Evolutionary conservation across 352 stramenopile genomes (phyloP).

Genomic region (Phytopythium ostracodes): DNA sequence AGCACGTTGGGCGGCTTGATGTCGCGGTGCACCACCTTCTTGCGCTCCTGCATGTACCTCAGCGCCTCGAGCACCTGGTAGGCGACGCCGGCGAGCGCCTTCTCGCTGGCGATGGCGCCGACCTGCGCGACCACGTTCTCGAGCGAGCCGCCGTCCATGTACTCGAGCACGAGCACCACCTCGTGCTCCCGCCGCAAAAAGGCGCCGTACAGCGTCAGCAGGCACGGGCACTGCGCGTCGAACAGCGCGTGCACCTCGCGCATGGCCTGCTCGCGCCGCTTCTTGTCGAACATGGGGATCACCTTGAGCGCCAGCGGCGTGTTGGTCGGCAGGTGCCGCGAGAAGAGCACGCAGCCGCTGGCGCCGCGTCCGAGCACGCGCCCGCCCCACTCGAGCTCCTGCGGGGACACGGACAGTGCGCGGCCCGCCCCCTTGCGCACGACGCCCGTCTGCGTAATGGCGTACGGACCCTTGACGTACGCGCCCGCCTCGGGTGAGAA

Average conservation of each 20-base stretch:
- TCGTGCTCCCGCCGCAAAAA: constrained; percentile 83
- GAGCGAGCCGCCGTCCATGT: constrained; percentile 92
- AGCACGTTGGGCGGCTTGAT: constrained; percentile 97
- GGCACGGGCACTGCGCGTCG: constrained; percentile 68
- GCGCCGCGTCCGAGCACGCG: constrained; percentile 69
- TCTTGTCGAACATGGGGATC: constrained; percentile 88
- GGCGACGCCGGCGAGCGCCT: constrained; percentile 84
- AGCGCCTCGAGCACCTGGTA: constrained; percentile 95
- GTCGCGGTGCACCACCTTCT: constrained; percentile 91
- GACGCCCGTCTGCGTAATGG: constrained; percentile 73
- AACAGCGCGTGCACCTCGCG: constrained; percentile 89
- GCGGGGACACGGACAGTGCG: constrained; percentile 72
- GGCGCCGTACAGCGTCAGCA: constrained; percentile 90
- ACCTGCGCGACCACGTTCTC: constrained; percentile 85
- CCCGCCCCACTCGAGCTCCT: constrained; percentile 75
- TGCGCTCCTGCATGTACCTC: constrained; percentile 92
- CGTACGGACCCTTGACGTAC: constrained; percentile 81
- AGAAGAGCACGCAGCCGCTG: constrained; percentile 67
- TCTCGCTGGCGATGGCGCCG: constrained; percentile 75
- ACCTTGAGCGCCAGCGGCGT: constrained; percentile 84
- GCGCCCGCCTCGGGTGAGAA: constrained; percentile 62
- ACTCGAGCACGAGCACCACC: constrained; percentile 90
- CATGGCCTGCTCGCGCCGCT: constrained; percentile 84
- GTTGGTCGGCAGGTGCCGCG: constrained; percentile 62
- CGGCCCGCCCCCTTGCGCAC: constrained; percentile 76